Evolutionary conservation across 169 alveolate species (phyloP), one percentile per base, ranked within the genome.

Genomic region (Toxoplasma gondii): DNA sequence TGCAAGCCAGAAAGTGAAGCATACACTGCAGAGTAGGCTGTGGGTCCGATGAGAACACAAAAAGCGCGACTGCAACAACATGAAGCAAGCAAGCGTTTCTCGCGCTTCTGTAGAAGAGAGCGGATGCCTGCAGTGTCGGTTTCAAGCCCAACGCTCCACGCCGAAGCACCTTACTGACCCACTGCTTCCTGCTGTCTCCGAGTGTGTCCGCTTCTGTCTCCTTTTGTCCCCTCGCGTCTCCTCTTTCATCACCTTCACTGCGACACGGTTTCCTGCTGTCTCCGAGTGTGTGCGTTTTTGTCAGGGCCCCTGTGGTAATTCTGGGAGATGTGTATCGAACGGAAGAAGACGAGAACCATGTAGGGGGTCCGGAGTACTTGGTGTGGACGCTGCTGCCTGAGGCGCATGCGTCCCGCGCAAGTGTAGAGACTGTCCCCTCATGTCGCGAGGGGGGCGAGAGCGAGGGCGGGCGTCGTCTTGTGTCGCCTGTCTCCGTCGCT

Each of bases 351-450:
- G 86, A 78, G 43, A 19, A 19, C 44, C 86, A 38, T 27, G 45
- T 78, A 2, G 86, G 86, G 22, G 86, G 86, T 9, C 49, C 86
- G 27, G 86, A 78, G 86, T 78, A 78, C 86, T n/a, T 78, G 39
- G 44, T 78, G 39, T 78, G 86, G 86, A 78, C 86, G 5, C 44
- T 78, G 39, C 44, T 78, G 2, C 86, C 86, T 4, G 39, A 78
- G 27, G n/a, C 74, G 74, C 74, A 64, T 64, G 74, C 29, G 74
- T 1, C 74, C 34, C 74, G 74, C 31, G 86, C 12, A 31, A 78
- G 86, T n/a, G 12, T 78, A 22, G 34, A 31, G 34, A 49, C 58
- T 49, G 22, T 49, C 12, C 58, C 58, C 58, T 7, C 58, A 7
- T 69, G 34, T 69, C 43, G 34, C 82, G 82, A 5, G 2, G 82